phyloP scores from a whole-genome alignment of 2,329 filamentous ascomycete species.

The Elsinoe arachidis region DNA sequence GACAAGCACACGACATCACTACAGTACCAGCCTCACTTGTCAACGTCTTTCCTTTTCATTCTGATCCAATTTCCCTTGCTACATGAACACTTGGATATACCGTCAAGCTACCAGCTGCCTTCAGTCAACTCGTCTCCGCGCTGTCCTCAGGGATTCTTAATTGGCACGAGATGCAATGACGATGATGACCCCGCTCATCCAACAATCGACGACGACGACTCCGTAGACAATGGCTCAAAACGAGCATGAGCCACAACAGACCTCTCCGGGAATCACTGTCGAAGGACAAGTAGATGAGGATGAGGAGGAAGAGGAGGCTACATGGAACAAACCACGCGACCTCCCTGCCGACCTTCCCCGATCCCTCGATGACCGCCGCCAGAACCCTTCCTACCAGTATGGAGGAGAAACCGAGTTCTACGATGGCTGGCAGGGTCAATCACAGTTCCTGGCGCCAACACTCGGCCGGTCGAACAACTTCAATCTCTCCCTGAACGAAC shows the following conservation, averaged over 20 bases:
- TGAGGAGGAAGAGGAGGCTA: conserved; percentile 19
- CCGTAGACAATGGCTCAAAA: neutral
- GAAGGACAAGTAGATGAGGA: conserved; percentile 12
- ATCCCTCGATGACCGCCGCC: conserved; percentile 79
- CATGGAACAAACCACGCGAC: conserved; percentile 29
- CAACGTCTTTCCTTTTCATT: neutral
- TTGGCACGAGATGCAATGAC: neutral
- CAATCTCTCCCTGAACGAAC: conserved; percentile 74
- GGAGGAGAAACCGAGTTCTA: conserved; percentile 85
- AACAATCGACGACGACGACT: neutral
- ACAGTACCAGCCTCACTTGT: neutral
- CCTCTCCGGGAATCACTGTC: neutral
- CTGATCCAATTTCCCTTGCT: neutral
- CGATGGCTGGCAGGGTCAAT: conserved; percentile 99
- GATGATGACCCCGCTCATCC: conserved; percentile 6
- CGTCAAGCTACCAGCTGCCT: neutral
- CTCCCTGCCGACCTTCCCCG: conserved; percentile 82
- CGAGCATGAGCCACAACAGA: neutral
- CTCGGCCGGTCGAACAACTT: conserved; percentile 78
- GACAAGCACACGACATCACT: neutral
- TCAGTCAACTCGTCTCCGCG: neutral
- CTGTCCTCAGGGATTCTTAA: neutral
- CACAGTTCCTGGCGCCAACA: conserved; percentile 85
- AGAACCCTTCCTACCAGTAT: conserved; percentile 56
- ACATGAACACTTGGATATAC: neutral